Base-by-base conservation (phyloP, 2,329 filamentous ascomycete species). In the Aspergillus fischeri region DNA sequence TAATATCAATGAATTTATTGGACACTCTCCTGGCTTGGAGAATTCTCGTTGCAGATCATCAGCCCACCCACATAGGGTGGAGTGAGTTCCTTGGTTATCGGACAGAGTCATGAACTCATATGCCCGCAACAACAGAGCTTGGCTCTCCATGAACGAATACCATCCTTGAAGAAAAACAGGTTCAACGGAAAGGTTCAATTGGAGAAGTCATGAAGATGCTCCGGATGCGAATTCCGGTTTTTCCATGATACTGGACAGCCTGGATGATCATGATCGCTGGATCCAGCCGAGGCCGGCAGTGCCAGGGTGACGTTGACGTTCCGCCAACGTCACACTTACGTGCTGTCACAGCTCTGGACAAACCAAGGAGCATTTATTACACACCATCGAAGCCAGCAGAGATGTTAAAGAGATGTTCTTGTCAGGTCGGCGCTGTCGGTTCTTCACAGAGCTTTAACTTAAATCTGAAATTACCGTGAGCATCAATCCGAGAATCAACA, bases 221-320 rank as follows among this genome's bases (percentile, higher is more conserved):
- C 50, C 45, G 9, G 17, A 48, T 50, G 54, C 44, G 32, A 55
- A 49, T 48, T 29, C 24, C 20, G 27, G 27, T 38, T 52, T 55
- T 58, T 44, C n/a, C n/a, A 44, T 42, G 41, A 6, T 3, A 21
- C 10, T 21, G 3, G 20, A n/a, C 7, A 21, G n/a, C n/a, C n/a
- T 44, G n/a, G 17, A 44, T 25, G 10, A 14, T 6, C 24, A 21
- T 25, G 21, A 45, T 11, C 21, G 4, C 42, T 11, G n/a, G 11
- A 45, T 42, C 49, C 14, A 60, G 54, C 54, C 20, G 42, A 27
- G 27, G 20, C 25, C 35, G 17, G 27, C n/a, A n/a, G 50, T 54
- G 51, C 49, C 54, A 56, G 44, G 20, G 57, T 59, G 57, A 59
- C 57, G 57, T 56, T 59, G 57, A 59, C 57, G 57, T 54, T 49